Evolutionary conservation across 2,329 filamentous ascomycete genomes (phyloP).

Genomic region (Coleophoma cylindrospora): DNA sequence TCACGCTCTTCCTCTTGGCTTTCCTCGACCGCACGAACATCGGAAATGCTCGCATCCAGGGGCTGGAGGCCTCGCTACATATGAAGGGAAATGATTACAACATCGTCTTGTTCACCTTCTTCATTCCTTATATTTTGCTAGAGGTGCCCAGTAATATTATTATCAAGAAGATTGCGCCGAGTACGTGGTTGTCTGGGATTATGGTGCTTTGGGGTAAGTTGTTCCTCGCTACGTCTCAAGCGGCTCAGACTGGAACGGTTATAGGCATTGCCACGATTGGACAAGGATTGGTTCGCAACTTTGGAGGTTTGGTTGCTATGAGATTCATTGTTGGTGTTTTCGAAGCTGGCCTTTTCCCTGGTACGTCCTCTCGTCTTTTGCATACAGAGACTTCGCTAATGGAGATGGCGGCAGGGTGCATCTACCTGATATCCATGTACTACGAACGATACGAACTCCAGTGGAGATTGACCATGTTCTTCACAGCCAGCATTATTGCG

Average conservation of each 20-base stretch:
- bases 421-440: neutral
- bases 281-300: neutral
- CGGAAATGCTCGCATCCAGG: neutral
- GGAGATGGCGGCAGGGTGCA: conserved; percentile 7
- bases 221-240: no score
- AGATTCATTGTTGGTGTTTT: neutral
- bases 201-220: no score
- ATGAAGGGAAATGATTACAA: neutral
- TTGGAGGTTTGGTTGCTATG: neutral
- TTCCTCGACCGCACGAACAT: neutral
- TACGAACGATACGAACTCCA: neutral
- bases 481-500: neutral
- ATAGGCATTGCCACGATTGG: no score
- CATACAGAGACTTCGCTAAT: no score
- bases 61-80: neutral
- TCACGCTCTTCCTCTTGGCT: neutral
- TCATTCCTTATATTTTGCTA: neutral
- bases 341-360: neutral
- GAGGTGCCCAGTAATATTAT: neutral
- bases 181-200: no score
- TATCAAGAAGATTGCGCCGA: neutral
- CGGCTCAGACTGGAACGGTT: no score
- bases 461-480: neutral
- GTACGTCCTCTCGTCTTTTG: neutral
- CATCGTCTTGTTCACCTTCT: neutral